Percentiles rank a stretch among this genome's conserved stretches.
phyloP scores from a whole-genome alignment of 1,139 yeast genomes.

The Yamadazyma epiphylla region DNA sequence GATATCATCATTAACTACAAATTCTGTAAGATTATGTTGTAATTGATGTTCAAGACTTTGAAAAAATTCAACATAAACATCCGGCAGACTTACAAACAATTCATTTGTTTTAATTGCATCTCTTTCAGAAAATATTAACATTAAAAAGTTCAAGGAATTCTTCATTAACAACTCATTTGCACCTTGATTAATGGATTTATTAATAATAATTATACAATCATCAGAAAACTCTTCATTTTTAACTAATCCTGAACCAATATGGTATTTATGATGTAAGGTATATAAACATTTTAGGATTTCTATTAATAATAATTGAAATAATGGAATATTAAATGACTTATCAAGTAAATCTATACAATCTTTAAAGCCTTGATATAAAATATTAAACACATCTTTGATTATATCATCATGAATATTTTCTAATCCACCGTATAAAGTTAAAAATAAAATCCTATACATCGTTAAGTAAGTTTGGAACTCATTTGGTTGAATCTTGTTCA shows the following conservation, averaged over 20 bases:
- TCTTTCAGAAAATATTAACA: slow-evolving; percentile 14
- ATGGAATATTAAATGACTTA: slow-evolving; percentile 1
- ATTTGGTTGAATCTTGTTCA: slow-evolving; percentile 3
- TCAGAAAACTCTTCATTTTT: slow-evolving; percentile 11
- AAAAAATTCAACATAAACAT: slow-evolving; percentile 1
- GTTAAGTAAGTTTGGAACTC: slow-evolving; percentile 17
- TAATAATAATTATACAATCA: slow-evolving; percentile 11
- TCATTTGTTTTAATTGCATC: slow-evolving; percentile 8
- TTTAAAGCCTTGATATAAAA: slow-evolving; percentile 15
- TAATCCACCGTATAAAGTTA: slow-evolving; percentile 22
- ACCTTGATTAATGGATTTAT: slow-evolving; percentile 2
- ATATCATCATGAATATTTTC: slow-evolving; percentile 7
- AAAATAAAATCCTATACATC: slow-evolving; percentile 22
- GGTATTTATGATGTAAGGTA: slow-evolving; percentile 21
- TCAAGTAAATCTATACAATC: slow-evolving; percentile 9
- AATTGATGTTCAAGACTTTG: slow-evolving; percentile 5
- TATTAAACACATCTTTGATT: slow-evolving; percentile 11
- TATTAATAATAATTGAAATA: slow-evolving; percentile 15
- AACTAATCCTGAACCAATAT: slow-evolving; percentile 9
- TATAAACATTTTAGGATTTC: slow-evolving; percentile 26
- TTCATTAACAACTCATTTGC: slow-evolving; percentile 9
- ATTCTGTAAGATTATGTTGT: slow-evolving; percentile 5
- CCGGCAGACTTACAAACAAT: slow-evolving; percentile 5
- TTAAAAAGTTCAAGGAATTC: slow-evolving; percentile 15
- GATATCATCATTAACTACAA: too few relatives aligned